Conservation (phyloP, 2,329 filamentous ascomycete genomes). For the Diaporthe nobilis region DNA sequence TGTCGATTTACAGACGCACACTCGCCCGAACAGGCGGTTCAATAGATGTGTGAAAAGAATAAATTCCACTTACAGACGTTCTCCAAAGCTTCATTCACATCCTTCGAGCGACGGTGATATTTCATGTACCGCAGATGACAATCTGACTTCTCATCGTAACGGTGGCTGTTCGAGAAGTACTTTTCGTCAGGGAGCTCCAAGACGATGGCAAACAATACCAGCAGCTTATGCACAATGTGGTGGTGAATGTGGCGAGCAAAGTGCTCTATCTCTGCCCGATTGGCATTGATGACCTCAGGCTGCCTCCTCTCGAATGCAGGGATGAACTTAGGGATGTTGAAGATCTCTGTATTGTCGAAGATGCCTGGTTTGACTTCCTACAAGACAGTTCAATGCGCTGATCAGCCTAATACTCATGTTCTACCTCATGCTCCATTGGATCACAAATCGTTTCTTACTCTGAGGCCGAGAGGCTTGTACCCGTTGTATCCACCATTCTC, state of each 20-base stretch:
- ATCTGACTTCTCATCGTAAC: slow-evolving; percentile 67
- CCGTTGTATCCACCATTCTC: slow-evolving; percentile 70
- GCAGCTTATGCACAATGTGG: slow-evolving; percentile 51
- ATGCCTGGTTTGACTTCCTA: slow-evolving; percentile 40
- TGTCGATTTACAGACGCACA: neutral
- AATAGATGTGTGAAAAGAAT: no score
- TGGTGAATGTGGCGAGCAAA: slow-evolving; percentile 51
- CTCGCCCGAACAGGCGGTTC: neutral
- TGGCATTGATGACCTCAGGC: slow-evolving; percentile 48
- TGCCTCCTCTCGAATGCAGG: slow-evolving; percentile 39
- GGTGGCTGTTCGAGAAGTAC: slow-evolving; percentile 66
- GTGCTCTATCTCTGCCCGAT: slow-evolving; percentile 51
- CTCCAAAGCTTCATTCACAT: slow-evolving; percentile 54
- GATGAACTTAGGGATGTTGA: slow-evolving; percentile 58
- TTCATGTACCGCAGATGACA: slow-evolving; percentile 73
- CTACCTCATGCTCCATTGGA: slow-evolving; percentile 46
- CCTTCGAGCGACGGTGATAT: slow-evolving; percentile 62
- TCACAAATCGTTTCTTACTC: neutral
- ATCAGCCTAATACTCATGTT: slow-evolving; percentile 51
- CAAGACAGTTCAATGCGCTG: slow-evolving; percentile 35
- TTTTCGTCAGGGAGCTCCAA: slow-evolving; percentile 69
- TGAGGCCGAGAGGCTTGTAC: slow-evolving; percentile 61
- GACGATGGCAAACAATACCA: slow-evolving; percentile 60
- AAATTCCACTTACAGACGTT: neutral
- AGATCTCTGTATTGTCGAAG: slow-evolving; percentile 56